A percentile compares a stretch with the other conserved stretches of the same genome.
These are phyloP conservation scores for Trypethelium eluteriae DNA, from an alignment of 495 filamentous ascomycete genomes.

Conservation along the genomic window DNA sequence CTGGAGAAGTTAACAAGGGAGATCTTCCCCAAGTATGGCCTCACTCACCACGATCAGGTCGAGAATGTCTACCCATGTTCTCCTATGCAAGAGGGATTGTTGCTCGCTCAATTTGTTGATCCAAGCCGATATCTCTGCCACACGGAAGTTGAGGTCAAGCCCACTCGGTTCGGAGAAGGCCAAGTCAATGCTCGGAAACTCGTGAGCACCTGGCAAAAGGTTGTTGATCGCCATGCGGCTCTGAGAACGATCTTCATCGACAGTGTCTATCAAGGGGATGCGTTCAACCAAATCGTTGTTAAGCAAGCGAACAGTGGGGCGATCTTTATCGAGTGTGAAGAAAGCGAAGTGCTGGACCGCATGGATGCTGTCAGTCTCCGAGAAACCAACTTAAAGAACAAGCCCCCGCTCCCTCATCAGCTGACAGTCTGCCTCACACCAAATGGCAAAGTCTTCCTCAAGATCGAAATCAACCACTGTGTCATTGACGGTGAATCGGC, in stretches of 20 bases:
- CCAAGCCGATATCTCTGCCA: slow-evolving; percentile 55
- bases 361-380: slow-evolving; percentile 14
- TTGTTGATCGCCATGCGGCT: slow-evolving; percentile 45
- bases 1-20: slow-evolving; percentile 35
- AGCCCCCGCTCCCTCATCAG: slow-evolving; percentile 19
- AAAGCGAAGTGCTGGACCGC: slow-evolving; percentile 15
- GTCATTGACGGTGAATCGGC: slow-evolving; percentile 26
- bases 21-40: slow-evolving; percentile 34
- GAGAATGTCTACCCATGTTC: slow-evolving; percentile 63
- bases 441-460: slow-evolving; percentile 18
- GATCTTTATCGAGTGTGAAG: slow-evolving; percentile 17
- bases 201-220: slow-evolving; percentile 41
- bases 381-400: slow-evolving; percentile 21
- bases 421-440: slow-evolving; percentile 23
- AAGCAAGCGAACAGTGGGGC: slow-evolving; percentile 27
- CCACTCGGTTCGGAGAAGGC: slow-evolving; percentile 21
- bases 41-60: slow-evolving; percentile 39
- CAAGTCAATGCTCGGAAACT: slow-evolving; percentile 37
- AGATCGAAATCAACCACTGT: slow-evolving; percentile 26
- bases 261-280: slow-evolving; percentile 39
- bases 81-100: slow-evolving; percentile 58
- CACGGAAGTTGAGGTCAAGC: slow-evolving; percentile 52
- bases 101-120: slow-evolving; percentile 52
- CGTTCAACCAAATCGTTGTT: slow-evolving; percentile 45
- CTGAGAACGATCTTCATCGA: slow-evolving; percentile 48